These are phyloP conservation scores for Euphorbia peplus DNA, from an alignment of 345 rosid genomes.

Conservation along the genomic window DNA sequence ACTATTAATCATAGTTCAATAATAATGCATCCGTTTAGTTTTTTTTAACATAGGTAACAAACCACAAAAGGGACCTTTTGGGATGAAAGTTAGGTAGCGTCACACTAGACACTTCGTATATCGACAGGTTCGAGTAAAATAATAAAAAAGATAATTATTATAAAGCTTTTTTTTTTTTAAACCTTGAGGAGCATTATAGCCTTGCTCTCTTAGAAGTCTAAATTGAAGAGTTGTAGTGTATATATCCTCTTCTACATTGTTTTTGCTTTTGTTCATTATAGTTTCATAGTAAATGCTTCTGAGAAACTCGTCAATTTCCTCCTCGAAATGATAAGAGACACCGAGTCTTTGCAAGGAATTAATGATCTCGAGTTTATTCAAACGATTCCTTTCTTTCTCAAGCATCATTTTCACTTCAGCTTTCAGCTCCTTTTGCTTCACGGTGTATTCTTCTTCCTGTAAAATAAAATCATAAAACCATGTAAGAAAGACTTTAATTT, in stretches of 20 bases:
- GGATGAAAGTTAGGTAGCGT: too few relatives aligned
- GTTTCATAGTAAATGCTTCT: not conserved
- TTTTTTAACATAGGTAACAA: too few relatives aligned
- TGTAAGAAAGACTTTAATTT: too few relatives aligned
- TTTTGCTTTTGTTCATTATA: not conserved
- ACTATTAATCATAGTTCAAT: too few relatives aligned
- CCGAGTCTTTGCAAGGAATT: slow-evolving; percentile 23
- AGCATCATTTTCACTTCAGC: slow-evolving; percentile 14
- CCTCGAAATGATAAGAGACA: slow-evolving; percentile 15
- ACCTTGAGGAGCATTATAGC: slow-evolving; percentile 14
- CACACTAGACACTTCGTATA: too few relatives aligned
- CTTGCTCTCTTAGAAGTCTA: slow-evolving; percentile 20
- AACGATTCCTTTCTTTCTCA: not conserved
- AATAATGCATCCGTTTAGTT: too few relatives aligned
- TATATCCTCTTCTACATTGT: not conserved
- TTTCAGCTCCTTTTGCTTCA: not conserved
- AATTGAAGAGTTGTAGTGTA: slow-evolving; percentile 13
- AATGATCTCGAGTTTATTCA: slow-evolving; percentile 4
- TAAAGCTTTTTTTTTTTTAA: too few relatives aligned
- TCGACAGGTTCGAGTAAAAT: too few relatives aligned
- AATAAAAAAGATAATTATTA: too few relatives aligned
- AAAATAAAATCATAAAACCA: too few relatives aligned
- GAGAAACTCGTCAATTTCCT: slow-evolving; percentile 5
- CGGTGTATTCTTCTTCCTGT: not conserved
- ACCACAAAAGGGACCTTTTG: too few relatives aligned